Percentiles rank a stretch among this genome's conserved stretches.
phyloP scores from a whole-genome alignment of 2,329 filamentous ascomycete species.

The Rhexocercosporidium sp. region DNA sequence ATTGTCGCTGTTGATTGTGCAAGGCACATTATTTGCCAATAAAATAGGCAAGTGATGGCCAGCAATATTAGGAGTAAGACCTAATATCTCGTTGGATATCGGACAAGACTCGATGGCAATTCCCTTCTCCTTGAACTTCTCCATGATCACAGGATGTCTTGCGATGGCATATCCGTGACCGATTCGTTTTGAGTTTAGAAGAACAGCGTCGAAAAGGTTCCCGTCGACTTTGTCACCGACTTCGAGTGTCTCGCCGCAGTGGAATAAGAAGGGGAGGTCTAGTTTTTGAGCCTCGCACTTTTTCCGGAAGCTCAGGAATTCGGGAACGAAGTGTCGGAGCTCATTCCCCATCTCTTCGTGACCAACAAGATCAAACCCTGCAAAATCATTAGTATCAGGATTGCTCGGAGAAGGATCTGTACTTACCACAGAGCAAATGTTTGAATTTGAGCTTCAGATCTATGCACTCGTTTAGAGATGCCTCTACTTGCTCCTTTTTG shows the following conservation, averaged over 20 bases:
- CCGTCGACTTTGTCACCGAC: slow-evolving; percentile 67
- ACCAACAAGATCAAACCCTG: slow-evolving; percentile 73
- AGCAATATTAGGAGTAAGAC: slow-evolving; percentile 67
- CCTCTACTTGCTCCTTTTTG: slow-evolving; percentile 50
- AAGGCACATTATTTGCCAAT: slow-evolving; percentile 74
- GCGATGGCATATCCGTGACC: slow-evolving; percentile 75
- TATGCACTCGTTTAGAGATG: slow-evolving; percentile 65
- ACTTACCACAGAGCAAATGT: slow-evolving; percentile 66
- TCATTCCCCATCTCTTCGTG: slow-evolving; percentile 69
- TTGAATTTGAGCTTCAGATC: slow-evolving; percentile 61
- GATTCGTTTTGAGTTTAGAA: slow-evolving; percentile 70
- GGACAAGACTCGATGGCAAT: slow-evolving; percentile 79
- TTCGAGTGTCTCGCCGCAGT: slow-evolving; percentile 77
- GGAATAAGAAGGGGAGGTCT: slow-evolving; percentile 75
- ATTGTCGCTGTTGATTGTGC: slow-evolving; percentile 77
- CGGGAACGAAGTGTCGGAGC: slow-evolving; percentile 57
- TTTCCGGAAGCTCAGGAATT: slow-evolving; percentile 61
- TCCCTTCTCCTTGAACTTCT: slow-evolving; percentile 64
- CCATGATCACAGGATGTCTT: slow-evolving; percentile 69
- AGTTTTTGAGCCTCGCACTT: slow-evolving; percentile 54
- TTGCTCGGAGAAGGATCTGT: too few relatives aligned
- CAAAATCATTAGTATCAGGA: slow-evolving; percentile 13
- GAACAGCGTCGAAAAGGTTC: slow-evolving; percentile 71
- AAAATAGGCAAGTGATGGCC: slow-evolving; percentile 72
- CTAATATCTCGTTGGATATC: slow-evolving; percentile 77